phyloP scores from a whole-genome alignment of 441 rosid species.

The Syzygium malaccense region DNA sequence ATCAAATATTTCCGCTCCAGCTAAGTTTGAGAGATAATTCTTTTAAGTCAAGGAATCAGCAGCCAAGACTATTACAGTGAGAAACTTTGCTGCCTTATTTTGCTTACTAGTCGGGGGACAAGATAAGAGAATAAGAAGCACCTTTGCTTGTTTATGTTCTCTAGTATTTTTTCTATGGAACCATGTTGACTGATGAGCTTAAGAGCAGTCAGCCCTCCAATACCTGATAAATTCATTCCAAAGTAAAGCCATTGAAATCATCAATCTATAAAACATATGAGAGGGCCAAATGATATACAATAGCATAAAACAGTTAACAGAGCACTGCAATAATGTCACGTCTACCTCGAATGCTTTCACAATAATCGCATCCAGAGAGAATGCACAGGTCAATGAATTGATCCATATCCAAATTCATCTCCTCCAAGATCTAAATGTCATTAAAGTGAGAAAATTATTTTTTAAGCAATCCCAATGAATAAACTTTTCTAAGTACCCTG shows the following conservation, averaged over 20 bases:
- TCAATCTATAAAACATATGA: conserved; percentile 7
- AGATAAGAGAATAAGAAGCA: too few species aligned
- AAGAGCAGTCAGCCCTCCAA: too few species aligned
- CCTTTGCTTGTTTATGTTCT: too few species aligned
- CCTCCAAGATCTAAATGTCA: conserved; percentile 69
- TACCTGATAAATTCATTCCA: too few species aligned
- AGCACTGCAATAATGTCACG: background rate
- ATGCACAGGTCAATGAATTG: conserved; percentile 94
- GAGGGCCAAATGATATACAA: background rate
- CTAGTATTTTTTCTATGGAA: too few species aligned
- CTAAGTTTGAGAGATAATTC: background rate
- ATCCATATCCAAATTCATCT: conserved; percentile 80
- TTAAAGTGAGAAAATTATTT: background rate
- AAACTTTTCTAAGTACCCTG: conserved; percentile 36
- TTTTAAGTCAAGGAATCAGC: background rate
- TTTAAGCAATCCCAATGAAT: background rate
- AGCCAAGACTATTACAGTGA: background rate
- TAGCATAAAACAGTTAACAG: background rate
- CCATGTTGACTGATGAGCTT: too few species aligned
- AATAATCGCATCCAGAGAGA: conserved; percentile 95
- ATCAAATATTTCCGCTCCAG: background rate
- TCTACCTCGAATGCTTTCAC: conserved; percentile 92
- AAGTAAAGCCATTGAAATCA: too few species aligned
- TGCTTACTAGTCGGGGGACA: background rate
- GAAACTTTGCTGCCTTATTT: background rate